Evolutionary conservation across 2,329 filamentous ascomycete genomes (phyloP).

Genomic region (Fusarium incarnatum): DNA sequence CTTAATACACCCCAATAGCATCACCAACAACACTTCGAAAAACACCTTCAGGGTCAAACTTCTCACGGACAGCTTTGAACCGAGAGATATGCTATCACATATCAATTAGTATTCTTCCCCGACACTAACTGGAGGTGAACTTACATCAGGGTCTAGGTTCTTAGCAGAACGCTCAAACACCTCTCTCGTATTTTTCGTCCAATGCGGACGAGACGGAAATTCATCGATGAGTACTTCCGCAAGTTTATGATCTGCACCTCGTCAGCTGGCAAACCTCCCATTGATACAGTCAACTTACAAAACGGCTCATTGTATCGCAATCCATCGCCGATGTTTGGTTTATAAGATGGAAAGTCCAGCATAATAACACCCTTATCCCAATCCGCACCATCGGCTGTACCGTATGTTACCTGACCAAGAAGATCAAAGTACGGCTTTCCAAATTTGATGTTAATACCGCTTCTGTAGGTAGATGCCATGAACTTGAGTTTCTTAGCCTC

Average conservation of each 20-base stretch:
- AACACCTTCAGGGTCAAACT: neutral
- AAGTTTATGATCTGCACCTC: neutral
- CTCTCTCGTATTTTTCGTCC: conserved; percentile 12
- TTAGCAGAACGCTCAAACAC: conserved; percentile 1
- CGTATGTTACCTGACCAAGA: neutral
- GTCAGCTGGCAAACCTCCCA: fast-evolving
- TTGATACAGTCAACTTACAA: fast-evolving
- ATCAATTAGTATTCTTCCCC: neutral
- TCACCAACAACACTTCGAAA: conserved; percentile 11
- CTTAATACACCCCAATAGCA: conserved; percentile 4
- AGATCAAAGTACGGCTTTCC: neutral
- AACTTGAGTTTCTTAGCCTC: conserved; percentile 6
- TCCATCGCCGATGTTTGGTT: neutral
- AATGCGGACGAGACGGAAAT: neutral
- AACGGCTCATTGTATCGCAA: neutral
- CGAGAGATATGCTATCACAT: neutral
- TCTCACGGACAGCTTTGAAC: neutral
- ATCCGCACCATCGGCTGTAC: neutral
- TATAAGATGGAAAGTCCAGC: neutral
- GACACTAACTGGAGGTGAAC: neutral
- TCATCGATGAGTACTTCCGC: conserved; percentile 1
- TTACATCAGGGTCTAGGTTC: conserved; percentile 8
- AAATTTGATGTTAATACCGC: conserved; percentile 14
- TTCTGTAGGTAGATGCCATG: neutral
- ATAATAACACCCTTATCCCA: conserved; percentile 13